Conservation (phyloP, 495 filamentous ascomycete species). For the Lichenothelia convexa region DNA sequence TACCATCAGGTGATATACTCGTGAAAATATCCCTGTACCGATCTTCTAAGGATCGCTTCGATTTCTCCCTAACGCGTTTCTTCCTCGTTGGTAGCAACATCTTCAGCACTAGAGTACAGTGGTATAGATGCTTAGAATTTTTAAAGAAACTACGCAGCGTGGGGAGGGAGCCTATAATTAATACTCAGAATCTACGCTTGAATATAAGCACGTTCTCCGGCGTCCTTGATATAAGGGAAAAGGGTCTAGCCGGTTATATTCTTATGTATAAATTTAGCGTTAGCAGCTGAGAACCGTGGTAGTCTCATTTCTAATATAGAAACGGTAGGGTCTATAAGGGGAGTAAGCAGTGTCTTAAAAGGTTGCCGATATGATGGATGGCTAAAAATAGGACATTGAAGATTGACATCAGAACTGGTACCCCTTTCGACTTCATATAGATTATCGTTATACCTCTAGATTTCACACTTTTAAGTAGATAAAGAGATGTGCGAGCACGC, state of each 20-base stretch:
- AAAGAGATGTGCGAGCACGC: conserved; percentile 1
- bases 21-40: neutral
- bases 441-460: too few relatives aligned
- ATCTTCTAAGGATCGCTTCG: too few relatives aligned
- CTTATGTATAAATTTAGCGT: neutral
- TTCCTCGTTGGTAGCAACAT: conserved; percentile 9
- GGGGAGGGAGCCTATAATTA: conserved; percentile 11
- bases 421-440: too few relatives aligned
- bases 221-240: neutral
- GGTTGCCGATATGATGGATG: too few relatives aligned
- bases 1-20: conserved; percentile 1
- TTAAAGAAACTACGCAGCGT: conserved; percentile 16
- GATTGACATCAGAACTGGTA: too few relatives aligned
- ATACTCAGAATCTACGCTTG: conserved; percentile 1
- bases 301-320: neutral
- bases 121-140: conserved; percentile 19
- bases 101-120: conserved; percentile 14
- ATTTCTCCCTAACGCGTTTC: conserved; percentile 7
- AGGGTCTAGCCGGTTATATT: neutral
- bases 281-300: neutral
- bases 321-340: too few relatives aligned
- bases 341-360: too few relatives aligned
- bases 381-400: too few relatives aligned
- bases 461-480: too few relatives aligned
- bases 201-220: neutral